Base-by-base conservation (phyloP, 148 eudicot species). In the Chenopodium quinoa region DNA sequence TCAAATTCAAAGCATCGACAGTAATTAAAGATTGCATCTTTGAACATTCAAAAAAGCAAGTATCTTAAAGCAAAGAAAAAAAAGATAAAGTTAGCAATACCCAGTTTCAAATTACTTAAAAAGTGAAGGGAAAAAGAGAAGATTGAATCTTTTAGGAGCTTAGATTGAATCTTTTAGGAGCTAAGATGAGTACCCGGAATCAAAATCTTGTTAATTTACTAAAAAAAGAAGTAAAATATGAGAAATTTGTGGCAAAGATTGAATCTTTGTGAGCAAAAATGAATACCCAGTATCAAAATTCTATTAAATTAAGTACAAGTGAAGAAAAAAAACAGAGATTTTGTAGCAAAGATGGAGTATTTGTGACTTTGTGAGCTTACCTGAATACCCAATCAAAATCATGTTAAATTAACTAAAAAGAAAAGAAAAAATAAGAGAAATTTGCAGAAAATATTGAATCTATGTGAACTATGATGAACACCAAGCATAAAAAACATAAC, bases 1-100 rank as follows among this genome's bases (percentile, higher is more conserved):
- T 29, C 66, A 27, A 62, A 29, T 76, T 19, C 80, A 76, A 84
- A 73, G 27, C 71, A 71, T 77, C 56, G 72, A 44, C 52, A 66
- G 12, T 20, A 77, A 50, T 40, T 31, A 58, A 46, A 65, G 60
- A 71, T 70, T 71, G 20, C 25, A 64, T 50, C 73, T 64, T 70
- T 85, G 65, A 73, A 73, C 87, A 85, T 81, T 81, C 82, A 77
- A 81, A 77, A 80, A 77, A 84, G 78, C 56, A 76, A 31, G 60
- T 16, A 29, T 34, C n/a, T 4, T 71, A 84, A 84, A 84, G 83
- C 63, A 64, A 12, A 12, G 71, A 47, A 75, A 2, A 19, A 4
- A 19, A 5, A 32, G 37, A 8, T 37, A 84, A 84, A 77, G 81
- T 78, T 65, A 73, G 56, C 63, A 85, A 76, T 75, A 77, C 71